Base-by-base conservation (phyloP, 1,284 basidiomycete species). In the Cutaneotrichosporon cavernicola region DNA sequence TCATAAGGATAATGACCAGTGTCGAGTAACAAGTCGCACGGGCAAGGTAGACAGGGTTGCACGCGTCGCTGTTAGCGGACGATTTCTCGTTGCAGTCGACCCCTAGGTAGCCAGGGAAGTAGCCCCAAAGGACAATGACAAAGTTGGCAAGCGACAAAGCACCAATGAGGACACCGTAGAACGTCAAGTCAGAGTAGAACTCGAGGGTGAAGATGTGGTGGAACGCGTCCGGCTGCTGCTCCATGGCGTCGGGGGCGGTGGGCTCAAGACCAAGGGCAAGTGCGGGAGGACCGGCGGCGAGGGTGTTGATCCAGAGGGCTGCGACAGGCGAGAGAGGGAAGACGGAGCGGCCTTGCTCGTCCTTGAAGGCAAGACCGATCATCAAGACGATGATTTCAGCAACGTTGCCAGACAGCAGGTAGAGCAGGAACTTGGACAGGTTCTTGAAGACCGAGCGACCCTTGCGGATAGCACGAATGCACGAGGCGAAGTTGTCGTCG, bases 401-500 rank as follows among this genome's bases (percentile, higher is more conserved):
- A 22, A 88, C 79, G 70, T 89, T 88, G 51, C 83, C 84, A 1
- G 85, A 82, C 36, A 86, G 81, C 34, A 86, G 78, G 70, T 85
- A 84, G 34, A 81, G 72, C 52, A 82, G 65, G 72, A 82, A 82
- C 65, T 81, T 81, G 46, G 75, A 69, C 61, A 82, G 69, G 73
- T 83, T 83, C 63, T 73, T 79, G 64, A 83, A 82, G 63, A 85
- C 79, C 72, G 82, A 81, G 60, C 88, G 84, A 34, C 88, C 88
- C 73, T 89, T 87, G 65, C 84, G 65, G 69, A 90, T 85, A 11
- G 88, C 88, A 62, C 85, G 84, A 22, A 85, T 85, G 70, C 89
- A 89, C 26, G 86, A 86, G 49, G 86, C 85, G 74, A 90, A 90
- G 80, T 90, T 89, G 80, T 90, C 87, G 73, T 89, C 87, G 36